phyloP scores from a whole-genome alignment of 164 flowering plant genomes.

The Hamamelis virginiana region DNA sequence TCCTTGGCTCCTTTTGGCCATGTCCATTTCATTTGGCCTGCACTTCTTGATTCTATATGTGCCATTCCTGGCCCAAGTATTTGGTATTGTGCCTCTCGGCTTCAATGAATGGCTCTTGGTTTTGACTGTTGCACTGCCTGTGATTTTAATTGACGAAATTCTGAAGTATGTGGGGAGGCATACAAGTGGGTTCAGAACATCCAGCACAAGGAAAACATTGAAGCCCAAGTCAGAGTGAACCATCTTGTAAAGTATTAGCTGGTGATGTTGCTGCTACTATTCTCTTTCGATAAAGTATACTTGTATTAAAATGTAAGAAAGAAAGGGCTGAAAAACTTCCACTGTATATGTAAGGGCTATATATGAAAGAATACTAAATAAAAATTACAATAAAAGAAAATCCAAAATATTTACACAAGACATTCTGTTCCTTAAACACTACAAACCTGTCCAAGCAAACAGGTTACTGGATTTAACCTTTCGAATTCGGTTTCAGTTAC shows the following conservation, averaged over 20 bases:
- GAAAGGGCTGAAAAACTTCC: no score
- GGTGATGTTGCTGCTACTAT: background rate
- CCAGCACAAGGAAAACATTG: constrained; percentile 15
- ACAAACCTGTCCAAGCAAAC: no score
- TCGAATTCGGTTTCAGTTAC: no score
- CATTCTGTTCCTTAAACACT: no score
- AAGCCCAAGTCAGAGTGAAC: constrained; percentile 47
- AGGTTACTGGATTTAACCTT: no score
- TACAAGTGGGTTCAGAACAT: constrained; percentile 30
- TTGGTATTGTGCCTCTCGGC: constrained; percentile 84
- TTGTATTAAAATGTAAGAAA: no score
- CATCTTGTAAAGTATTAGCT: background rate
- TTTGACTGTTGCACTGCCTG: constrained; percentile 66
- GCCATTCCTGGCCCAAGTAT: constrained; percentile 78
- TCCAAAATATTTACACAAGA: no score
- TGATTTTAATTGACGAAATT: constrained; percentile 72
- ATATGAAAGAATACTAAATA: no score
- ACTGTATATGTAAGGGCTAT: no score
- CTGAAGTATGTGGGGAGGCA: constrained; percentile 72
- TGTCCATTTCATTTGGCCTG: constrained; percentile 80
- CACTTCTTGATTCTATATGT: constrained; percentile 82
- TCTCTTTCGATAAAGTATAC: background rate
- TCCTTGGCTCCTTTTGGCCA: constrained; percentile 79
- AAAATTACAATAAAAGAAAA: no score
- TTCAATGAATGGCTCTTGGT: constrained; percentile 82